Evolutionary conservation across 2,329 filamentous ascomycete species (phyloP), one percentile per base, ranked within the genome.

Genomic region (Colletotrichum phormii): DNA sequence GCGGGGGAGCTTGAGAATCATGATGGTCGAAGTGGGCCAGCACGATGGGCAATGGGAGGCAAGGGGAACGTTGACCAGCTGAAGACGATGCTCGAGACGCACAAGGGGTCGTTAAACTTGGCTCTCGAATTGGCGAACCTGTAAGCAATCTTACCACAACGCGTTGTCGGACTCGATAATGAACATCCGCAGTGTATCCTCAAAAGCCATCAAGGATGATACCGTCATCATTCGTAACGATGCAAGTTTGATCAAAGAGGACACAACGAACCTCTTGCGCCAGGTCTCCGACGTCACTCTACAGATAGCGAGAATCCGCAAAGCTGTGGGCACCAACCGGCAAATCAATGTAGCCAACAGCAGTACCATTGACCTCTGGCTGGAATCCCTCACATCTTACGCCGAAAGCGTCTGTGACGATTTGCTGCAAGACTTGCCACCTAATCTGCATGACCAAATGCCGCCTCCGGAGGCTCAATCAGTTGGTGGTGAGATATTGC

Each of bases 91-190:
- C 58, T 61, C n/a, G 58, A 61, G 29, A 61, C 33, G 12, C 58
- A 61, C 8, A 61, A 37, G 24, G 58, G 58, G 15, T 61, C 58
- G 1, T 62, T 65, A 2, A 71, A 72, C 42, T 71, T 73, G 61
- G 75, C 75, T 42, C 71, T 77, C 53, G 72, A 74, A 24, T 71
- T 75, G 7, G 51, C 72, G 74, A 18, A 74, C 74, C 26, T 71
- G 74, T 26, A 54, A 72, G 49, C 60, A 62, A 1, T 46, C 5
- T 13, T 7, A 24, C 15, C 9, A 11, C 29, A n/a, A 24, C 15
- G 29, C n/a, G 4, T 24, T 13, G 12, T 61, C 5, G 58, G 11
- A 11, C 8, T 15, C 12, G 24, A 13, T 18, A 18, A 11, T 61
- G 8, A 61, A 11, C 22, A 31, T 35, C 11, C 12, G 3, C 9